phyloP scores from a whole-genome alignment of 202 grass and related monocot species.

The Dendrocalamus latiflorus region DNA sequence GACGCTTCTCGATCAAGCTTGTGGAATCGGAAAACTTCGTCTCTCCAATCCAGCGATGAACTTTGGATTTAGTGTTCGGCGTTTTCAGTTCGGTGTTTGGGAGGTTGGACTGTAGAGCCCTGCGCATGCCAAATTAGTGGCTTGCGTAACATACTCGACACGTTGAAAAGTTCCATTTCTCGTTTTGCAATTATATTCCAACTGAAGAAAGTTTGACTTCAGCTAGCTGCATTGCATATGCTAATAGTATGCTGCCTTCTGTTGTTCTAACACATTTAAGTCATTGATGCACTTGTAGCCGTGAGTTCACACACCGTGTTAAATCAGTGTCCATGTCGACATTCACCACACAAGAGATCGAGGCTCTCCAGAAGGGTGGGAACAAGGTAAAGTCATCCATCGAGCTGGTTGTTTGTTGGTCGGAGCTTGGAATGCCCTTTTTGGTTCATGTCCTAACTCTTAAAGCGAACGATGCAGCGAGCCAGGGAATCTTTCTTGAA shows the following conservation, averaged over 20 bases:
- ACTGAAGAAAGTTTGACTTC: background rate
- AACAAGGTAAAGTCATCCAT: slow-evolving; percentile 54
- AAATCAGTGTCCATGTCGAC: slow-evolving; percentile 86
- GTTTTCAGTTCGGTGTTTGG: no score
- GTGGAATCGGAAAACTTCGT: no score
- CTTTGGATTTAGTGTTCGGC: no score
- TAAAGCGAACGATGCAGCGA: slow-evolving; percentile 35
- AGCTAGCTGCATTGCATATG: background rate
- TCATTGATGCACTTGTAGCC: slow-evolving; percentile 44
- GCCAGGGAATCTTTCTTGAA: slow-evolving; percentile 72
- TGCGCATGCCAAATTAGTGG: no score
- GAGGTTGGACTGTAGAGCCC: no score
- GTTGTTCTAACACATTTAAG: background rate
- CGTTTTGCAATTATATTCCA: background rate
- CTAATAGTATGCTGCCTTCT: background rate
- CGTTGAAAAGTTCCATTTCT: no score
- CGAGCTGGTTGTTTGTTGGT: background rate
- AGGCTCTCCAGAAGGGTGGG: slow-evolving; percentile 76
- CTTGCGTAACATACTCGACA: no score
- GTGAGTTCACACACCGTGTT: slow-evolving; percentile 90
- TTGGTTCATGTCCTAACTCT: slow-evolving; percentile 10
- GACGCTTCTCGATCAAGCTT: no score
- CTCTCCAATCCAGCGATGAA: no score
- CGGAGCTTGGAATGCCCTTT: background rate
- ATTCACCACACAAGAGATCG: slow-evolving; percentile 72